A percentile compares a stretch with the other conserved stretches of the same genome.
These are phyloP conservation scores for Termitomyces sp. DNA, from an alignment of 768 basidiomycete species.

Conservation along the genomic window DNA sequence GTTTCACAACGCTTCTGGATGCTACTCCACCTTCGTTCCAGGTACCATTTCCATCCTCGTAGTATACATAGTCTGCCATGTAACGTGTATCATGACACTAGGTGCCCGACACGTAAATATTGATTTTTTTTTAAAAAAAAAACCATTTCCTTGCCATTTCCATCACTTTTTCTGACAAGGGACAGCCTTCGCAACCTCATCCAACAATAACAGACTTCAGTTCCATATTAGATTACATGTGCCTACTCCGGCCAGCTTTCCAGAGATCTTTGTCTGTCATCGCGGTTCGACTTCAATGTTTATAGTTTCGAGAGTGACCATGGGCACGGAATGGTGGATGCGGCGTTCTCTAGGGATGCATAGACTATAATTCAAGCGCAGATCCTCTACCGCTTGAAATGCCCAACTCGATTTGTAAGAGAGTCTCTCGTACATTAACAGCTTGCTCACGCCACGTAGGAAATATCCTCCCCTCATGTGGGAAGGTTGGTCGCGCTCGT, in stretches of 20 bases:
- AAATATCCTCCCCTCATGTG: slow-evolving; percentile 88
- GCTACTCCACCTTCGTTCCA: slow-evolving; percentile 63
- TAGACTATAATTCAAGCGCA: slow-evolving; percentile 18
- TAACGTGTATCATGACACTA: too few relatives aligned
- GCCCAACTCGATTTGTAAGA: slow-evolving; percentile 36
- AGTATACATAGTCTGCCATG: too few relatives aligned
- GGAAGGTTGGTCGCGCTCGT: slow-evolving; percentile 94
- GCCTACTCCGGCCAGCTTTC: slow-evolving; percentile 90
- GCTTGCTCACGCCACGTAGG: slow-evolving; percentile 37
- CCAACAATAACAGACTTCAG: slow-evolving; percentile 94
- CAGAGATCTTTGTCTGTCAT: slow-evolving; percentile 77
- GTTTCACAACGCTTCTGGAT: slow-evolving; percentile 92
- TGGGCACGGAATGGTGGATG: slow-evolving; percentile 97
- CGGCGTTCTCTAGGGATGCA: slow-evolving; percentile 41
- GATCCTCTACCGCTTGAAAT: slow-evolving; percentile 5
- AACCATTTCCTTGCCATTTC: too few relatives aligned
- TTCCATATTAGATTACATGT: slow-evolving; percentile 93
- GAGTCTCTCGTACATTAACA: neutral
- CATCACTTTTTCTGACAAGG: slow-evolving; percentile 28
- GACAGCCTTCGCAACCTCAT: slow-evolving; percentile 65
- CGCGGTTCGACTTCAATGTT: slow-evolving; percentile 92
- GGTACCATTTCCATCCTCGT: slow-evolving; percentile 31
- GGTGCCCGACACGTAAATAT: too few relatives aligned
- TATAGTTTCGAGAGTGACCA: slow-evolving; percentile 97
- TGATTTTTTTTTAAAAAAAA: too few relatives aligned